Evolutionary conservation across 192 early-diverging fungal species (phyloP).

Genomic region (Radiomyces spectabilis): DNA sequence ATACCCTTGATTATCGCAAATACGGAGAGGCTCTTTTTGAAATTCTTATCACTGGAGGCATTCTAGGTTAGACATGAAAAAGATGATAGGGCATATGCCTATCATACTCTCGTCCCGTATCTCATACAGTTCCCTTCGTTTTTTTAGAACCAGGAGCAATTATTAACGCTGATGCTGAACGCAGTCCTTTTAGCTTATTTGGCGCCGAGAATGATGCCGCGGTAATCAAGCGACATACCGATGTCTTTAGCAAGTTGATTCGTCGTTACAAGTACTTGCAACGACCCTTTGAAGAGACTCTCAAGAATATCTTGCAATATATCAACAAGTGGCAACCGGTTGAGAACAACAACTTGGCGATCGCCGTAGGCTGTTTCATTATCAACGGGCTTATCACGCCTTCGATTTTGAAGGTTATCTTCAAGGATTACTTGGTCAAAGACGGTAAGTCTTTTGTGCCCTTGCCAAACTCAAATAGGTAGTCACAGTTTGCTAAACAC

Average conservation of each 20-base stretch:
- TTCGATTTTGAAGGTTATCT: conserved; percentile 64
- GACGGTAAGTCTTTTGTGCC: conserved; percentile 57
- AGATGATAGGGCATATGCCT: not conserved
- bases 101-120: not conserved
- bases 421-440: conserved; percentile 94
- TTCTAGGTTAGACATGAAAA: conserved; percentile 55
- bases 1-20: conserved; percentile 89
- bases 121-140: not conserved
- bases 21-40: conserved; percentile 96
- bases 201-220: conserved; percentile 57
- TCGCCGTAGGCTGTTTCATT: conserved; percentile 67
- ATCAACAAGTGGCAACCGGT: conserved; percentile 81
- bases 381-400: conserved; percentile 60
- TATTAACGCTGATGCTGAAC: conserved; percentile 67
- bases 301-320: conserved; percentile 79
- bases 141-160: conserved; percentile 67
- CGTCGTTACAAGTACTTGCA: conserved; percentile 94
- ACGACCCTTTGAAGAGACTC: conserved; percentile 75
- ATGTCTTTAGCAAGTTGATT: conserved; percentile 84
- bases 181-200: conserved; percentile 80
- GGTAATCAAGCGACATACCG: conserved; percentile 67
- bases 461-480: not conserved
- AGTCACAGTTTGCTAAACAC: not conserved
- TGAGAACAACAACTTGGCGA: conserved; percentile 75
- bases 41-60: conserved; percentile 85